Percentiles rank a stretch among this genome's conserved stretches.
Conservation (phyloP, 208 protist genomes). For the Acanthamoeba sp. region DNA sequence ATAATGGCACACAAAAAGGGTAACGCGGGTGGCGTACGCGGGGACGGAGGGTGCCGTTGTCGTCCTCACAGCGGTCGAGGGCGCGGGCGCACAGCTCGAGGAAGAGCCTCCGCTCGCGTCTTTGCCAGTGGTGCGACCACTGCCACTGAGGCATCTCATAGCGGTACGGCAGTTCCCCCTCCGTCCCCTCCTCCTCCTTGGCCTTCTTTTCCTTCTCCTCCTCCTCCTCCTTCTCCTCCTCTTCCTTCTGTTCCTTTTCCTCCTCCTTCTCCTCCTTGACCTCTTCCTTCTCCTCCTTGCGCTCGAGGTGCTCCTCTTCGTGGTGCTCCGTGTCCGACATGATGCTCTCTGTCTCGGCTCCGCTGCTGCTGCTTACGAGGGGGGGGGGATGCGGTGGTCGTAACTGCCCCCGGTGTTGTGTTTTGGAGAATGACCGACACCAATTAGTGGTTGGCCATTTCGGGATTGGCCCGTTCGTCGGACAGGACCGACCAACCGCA, state of each 20-base stretch:
- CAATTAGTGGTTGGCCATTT: no score
- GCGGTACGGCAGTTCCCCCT: background rate
- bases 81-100: background rate
- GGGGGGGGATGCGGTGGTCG: no score
- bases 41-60: background rate
- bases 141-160: slow-evolving; percentile 37
- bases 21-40: background rate
- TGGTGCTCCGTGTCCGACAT: no score
- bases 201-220: background rate
- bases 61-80: background rate
- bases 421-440: no score
- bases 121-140: slow-evolving; percentile 40
- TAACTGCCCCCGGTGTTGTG: no score
- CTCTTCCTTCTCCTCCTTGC: background rate
- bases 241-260: background rate
- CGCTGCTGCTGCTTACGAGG: no score
- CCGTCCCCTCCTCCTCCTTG: background rate
- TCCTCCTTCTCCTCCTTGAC: background rate
- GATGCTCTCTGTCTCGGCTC: no score
- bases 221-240: background rate
- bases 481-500: no score
- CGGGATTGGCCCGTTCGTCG: no score
- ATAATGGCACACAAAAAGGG: background rate
- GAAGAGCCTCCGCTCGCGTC: slow-evolving; percentile 10
- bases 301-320: background rate